Evolutionary conservation across 1,284 basidiomycete genomes (phyloP).

Genomic region (Ustilago trichophora): DNA sequence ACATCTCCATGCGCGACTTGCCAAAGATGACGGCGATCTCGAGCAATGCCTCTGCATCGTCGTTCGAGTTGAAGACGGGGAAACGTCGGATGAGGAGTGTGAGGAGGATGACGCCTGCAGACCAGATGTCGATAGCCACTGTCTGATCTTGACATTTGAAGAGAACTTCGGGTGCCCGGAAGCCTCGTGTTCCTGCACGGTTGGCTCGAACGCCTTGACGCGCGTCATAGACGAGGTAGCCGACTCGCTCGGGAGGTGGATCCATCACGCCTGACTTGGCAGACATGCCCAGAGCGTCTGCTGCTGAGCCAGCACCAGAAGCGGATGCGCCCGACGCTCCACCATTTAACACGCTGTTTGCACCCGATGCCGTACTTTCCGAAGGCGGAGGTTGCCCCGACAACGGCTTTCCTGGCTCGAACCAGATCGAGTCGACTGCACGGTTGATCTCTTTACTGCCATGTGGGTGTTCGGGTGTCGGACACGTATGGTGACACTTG

Average conservation of each 20-base stretch:
- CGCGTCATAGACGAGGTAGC: conserved; percentile 60
- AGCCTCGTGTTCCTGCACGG: conserved; percentile 93
- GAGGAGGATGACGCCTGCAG: conserved; percentile 88
- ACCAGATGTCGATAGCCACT: conserved; percentile 94
- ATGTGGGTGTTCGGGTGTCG: conserved; percentile 52
- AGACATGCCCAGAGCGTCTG: conserved; percentile 68
- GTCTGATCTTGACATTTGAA: conserved; percentile 94
- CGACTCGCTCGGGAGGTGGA: conserved; percentile 59
- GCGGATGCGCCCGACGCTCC: conserved; percentile 28
- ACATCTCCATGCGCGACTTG: conserved; percentile 81
- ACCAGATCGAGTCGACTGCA: conserved; percentile 50
- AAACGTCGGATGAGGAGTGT: conserved; percentile 93
- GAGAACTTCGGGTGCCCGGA: conserved; percentile 94
- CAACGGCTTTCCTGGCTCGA: conserved; percentile 56
- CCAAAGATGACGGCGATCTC: conserved; percentile 92
- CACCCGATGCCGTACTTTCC: conserved; percentile 2
- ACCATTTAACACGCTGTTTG: conserved; percentile 67
- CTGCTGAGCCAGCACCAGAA: not conserved
- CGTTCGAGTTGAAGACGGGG: conserved; percentile 91
- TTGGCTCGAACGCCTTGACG: conserved; percentile 88
- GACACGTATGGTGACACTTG: conserved; percentile 64
- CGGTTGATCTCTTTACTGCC: conserved; percentile 58
- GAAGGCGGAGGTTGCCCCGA: conserved; percentile 20
- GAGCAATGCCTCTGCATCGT: conserved; percentile 93
- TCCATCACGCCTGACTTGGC: conserved; percentile 50